A percentile compares a stretch with the other conserved stretches of the same genome.
Evolutionary conservation across 2,329 filamentous ascomycete species (phyloP).

Genomic region (Phyllosticta citrichinensis): DNA sequence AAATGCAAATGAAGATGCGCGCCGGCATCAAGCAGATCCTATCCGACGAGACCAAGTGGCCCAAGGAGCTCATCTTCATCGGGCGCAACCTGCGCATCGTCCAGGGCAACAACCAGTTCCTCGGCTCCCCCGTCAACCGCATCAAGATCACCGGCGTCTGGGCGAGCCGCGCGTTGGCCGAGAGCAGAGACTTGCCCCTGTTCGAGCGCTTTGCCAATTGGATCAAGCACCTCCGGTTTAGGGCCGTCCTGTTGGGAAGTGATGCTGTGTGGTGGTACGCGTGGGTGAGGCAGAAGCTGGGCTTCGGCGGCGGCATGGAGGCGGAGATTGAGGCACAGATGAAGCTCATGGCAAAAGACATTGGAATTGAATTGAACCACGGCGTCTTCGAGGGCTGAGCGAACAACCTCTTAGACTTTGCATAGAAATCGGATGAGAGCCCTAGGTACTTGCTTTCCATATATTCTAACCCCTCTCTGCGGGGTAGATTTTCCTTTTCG

Average conservation of each 20-base stretch:
- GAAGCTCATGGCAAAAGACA: conserved; percentile 78
- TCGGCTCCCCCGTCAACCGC: conserved; percentile 79
- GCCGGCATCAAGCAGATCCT: conserved; percentile 70
- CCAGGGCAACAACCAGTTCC: conserved; percentile 84
- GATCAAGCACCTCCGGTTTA: conserved; percentile 73
- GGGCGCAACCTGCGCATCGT: conserved; percentile 87
- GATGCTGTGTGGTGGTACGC: conserved; percentile 79
- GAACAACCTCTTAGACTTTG: no score
- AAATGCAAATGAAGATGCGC: conserved; percentile 66
- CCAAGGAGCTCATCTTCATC: conserved; percentile 78
- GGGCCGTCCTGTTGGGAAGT: conserved; percentile 60
- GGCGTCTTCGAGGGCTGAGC: conserved; percentile 74
- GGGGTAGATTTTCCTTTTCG: no score
- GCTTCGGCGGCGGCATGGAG: conserved; percentile 77
- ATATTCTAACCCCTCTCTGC: no score
- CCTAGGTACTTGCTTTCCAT: no score
- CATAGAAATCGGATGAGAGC: no score
- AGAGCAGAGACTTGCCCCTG: conserved; percentile 56
- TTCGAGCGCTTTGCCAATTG: conserved; percentile 57
- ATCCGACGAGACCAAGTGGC: conserved; percentile 78
- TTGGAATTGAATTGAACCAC: conserved; percentile 84
- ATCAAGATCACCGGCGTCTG: conserved; percentile 90
- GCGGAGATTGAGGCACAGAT: conserved; percentile 85
- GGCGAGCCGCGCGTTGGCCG: conserved; percentile 75
- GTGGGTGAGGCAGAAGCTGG: conserved; percentile 66